Evolutionary conservation across 202 grass and related monocot genomes (phyloP), one percentile per base, ranked within the genome.

Genomic region (Digitaria exilis): DNA sequence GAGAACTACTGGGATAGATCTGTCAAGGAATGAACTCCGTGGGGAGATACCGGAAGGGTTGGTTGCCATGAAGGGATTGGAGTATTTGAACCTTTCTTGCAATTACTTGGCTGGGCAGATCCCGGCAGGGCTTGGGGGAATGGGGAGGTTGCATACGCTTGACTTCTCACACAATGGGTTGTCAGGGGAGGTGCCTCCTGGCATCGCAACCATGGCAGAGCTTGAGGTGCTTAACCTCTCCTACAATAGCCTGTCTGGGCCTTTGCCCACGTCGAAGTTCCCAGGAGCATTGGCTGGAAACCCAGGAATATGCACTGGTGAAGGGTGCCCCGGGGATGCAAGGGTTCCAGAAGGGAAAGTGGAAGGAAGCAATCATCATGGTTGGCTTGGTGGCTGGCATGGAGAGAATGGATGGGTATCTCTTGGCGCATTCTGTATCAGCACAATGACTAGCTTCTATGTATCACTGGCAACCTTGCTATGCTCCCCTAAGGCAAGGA

Each of bases 261-360:
- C 90, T 31, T 82, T 98, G 39, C 92, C 88, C 42, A 88, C 88
- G 74, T 85, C 50, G 21, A 93, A 82, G 79, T 98, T 98, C 32
- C 96, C 96, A 21, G 92, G 93, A 76, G 96, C 96, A 28, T 94
- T 98, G 50, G 91, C 92, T 5, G 92, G 92, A 83, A 98, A 98
- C 78, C 93, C 91, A 15, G 82, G 85, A 44, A 82, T 98, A 61
- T 98, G 91, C 76, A 76, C 84, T 78, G 96, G 79, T 54, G 76
- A 88, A 73, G 89, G 92, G 28, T 88, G 93, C 48, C 69, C 69
- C 48, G 78, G 45, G 1, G 86, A 90, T 65, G 84, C 84, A 49
- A 88, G 77, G 55, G 61, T 87, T 61, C 85, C 83, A 75, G 76
- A 79, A 63, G 87, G 90, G 52, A 84, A 88, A 76, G 74, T 81